phyloP scores from a whole-genome alignment of 768 basidiomycete species.

The Lentinula lateritia region DNA sequence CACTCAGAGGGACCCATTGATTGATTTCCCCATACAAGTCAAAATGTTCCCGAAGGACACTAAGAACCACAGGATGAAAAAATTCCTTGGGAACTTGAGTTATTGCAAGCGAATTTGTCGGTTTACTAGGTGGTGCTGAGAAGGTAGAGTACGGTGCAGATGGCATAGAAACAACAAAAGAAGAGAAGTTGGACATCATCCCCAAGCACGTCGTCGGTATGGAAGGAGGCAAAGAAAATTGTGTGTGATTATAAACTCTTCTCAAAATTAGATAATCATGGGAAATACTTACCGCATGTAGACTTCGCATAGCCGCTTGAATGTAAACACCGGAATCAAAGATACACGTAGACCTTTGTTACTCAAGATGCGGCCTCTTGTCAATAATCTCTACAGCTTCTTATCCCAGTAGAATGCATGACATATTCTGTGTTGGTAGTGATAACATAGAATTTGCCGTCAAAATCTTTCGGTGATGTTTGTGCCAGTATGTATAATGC shows the following conservation, averaged over 20 bases:
- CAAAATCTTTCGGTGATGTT: too few species aligned
- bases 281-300: neutral
- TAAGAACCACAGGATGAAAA: conserved; percentile 67
- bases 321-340: too few species aligned
- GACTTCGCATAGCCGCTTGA: too few species aligned
- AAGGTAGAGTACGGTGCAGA: neutral
- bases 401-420: too few species aligned
- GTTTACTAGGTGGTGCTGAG: conserved; percentile 8
- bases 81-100: conserved; percentile 72
- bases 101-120: conserved; percentile 83
- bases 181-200: neutral
- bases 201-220: neutral
- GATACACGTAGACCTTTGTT: too few species aligned
- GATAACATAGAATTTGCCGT: too few species aligned
- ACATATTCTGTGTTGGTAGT: too few species aligned
- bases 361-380: too few species aligned
- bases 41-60: conserved; percentile 69
- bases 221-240: neutral
- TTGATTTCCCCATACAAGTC: conserved; percentile 74
- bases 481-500: too few species aligned
- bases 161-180: conserved; percentile 5
- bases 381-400: too few species aligned
- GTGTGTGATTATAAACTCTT: neutral
- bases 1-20: conserved; percentile 83
- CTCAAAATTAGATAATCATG: neutral